These are phyloP conservation scores for Neofusicoccum sp. DNA, from an alignment of 2,329 filamentous ascomycete genomes.

Conservation along the genomic window DNA sequence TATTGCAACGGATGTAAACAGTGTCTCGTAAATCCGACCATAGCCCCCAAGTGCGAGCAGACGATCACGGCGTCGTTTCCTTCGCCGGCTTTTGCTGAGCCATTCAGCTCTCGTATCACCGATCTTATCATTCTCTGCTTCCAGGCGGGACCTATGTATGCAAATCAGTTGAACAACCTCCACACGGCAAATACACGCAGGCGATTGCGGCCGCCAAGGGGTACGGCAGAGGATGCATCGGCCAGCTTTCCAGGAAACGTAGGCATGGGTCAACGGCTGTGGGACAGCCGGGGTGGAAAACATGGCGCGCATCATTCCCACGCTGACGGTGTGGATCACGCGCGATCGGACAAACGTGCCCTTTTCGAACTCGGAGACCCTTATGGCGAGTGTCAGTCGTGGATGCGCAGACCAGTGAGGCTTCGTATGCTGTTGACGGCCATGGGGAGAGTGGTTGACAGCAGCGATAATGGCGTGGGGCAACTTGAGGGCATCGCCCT, in stretches of 20 bases:
- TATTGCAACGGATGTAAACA: no score
- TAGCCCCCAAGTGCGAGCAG: no score
- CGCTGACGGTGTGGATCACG: constrained; percentile 33
- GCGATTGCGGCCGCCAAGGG: constrained; percentile 21
- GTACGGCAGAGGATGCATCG: constrained; percentile 18
- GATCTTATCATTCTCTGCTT: neutral
- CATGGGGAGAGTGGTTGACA: constrained; percentile 10
- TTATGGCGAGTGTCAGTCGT: constrained; percentile 24
- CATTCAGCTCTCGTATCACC: neutral
- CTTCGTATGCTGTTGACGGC: neutral
- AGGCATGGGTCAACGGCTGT: constrained; percentile 43
- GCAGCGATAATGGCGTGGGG: constrained; percentile 33
- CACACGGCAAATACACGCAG: constrained; percentile 25
- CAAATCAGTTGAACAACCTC: constrained; percentile 21
- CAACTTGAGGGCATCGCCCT: constrained; percentile 38
- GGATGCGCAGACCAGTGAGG: neutral
- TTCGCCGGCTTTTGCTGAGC: no score
- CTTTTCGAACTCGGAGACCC: constrained; percentile 34
- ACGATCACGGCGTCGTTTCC: no score
- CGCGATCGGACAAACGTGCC: constrained; percentile 38
- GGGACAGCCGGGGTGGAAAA: constrained; percentile 50
- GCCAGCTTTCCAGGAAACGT: neutral
- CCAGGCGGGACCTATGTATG: no score
- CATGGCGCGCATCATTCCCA: constrained; percentile 48
- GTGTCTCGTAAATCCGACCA: no score